Percentiles rank a stretch among this genome's conserved stretches.
These are phyloP conservation scores for Acanthamoeba triangularis DNA, from an alignment of 208 protist genomes.

Conservation along the genomic window DNA sequence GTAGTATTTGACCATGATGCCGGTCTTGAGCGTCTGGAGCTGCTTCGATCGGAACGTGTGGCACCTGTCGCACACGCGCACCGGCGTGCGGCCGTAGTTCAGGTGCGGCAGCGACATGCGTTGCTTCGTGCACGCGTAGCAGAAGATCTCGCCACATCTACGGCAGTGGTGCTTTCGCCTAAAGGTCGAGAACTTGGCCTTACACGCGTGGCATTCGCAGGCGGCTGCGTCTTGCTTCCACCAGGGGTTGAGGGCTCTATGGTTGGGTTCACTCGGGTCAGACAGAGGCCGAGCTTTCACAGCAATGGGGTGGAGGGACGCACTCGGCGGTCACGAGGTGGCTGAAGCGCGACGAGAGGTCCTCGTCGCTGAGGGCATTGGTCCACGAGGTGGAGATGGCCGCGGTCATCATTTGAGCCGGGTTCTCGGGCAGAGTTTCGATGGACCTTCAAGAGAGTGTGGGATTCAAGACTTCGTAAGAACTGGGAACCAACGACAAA, in stretches of 20 bases:
- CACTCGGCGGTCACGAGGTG: slow-evolving; percentile 16
- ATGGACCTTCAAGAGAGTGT: background rate
- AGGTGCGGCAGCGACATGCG: slow-evolving; percentile 15
- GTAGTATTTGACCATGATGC: slow-evolving; percentile 53
- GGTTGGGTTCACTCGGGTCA: background rate
- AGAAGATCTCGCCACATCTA: slow-evolving; percentile 41
- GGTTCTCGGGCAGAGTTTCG: background rate
- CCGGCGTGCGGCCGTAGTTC: slow-evolving; percentile 35
- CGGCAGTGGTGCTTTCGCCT: slow-evolving; percentile 24
- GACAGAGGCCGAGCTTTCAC: too few species aligned
- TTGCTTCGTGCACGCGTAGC: slow-evolving; percentile 12
- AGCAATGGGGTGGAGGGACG: background rate
- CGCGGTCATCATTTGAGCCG: background rate
- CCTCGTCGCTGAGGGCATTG: slow-evolving; percentile 10
- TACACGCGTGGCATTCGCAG: background rate
- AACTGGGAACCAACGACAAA: background rate
- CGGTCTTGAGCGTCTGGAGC: slow-evolving; percentile 14
- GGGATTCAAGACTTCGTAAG: background rate
- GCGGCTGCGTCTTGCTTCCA: slow-evolving; percentile 17
- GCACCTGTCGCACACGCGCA: slow-evolving; percentile 3
- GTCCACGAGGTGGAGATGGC: slow-evolving; percentile 54
- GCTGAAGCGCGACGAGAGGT: slow-evolving; percentile 36
- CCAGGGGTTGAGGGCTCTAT: slow-evolving; percentile 33
- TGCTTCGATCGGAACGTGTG: background rate
- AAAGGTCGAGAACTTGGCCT: slow-evolving; percentile 23